Conservation (phyloP, 2,329 filamentous ascomycete species). For the Sarocladium brachiariae region DNA sequence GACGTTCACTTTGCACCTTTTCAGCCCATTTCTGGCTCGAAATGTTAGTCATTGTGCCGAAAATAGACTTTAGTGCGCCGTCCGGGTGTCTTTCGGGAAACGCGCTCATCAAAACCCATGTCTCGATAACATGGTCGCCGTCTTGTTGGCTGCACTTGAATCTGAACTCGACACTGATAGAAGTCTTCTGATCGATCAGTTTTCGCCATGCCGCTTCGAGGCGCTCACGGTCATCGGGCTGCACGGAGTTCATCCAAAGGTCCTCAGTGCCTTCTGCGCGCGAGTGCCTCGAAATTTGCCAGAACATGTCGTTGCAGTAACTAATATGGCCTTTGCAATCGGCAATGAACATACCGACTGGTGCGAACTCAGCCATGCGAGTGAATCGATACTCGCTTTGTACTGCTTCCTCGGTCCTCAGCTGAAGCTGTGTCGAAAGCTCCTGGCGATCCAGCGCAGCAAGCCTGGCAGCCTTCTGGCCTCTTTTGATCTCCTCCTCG, state of each 20-base stretch:
- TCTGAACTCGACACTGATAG: constrained; percentile 66
- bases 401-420: constrained; percentile 53
- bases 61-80: constrained; percentile 64
- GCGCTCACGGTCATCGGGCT: constrained; percentile 54
- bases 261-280: constrained; percentile 51
- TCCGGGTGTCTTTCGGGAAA: constrained; percentile 63
- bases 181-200: constrained; percentile 53
- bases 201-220: constrained; percentile 56
- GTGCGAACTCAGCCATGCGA: constrained; percentile 76
- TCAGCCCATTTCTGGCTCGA: constrained; percentile 81
- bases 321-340: constrained; percentile 62
- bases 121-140: constrained; percentile 55
- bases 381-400: constrained; percentile 74
- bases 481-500: constrained; percentile 73
- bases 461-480: constrained; percentile 64
- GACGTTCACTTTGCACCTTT: constrained; percentile 67
- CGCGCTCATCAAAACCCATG: constrained; percentile 71
- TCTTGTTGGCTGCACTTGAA: constrained; percentile 63
- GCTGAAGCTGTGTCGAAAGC: constrained; percentile 66
- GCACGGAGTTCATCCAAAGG: constrained; percentile 67
- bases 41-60: constrained; percentile 79
- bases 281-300: constrained; percentile 61
- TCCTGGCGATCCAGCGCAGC: constrained; percentile 72
- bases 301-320: constrained; percentile 78
- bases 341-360: constrained; percentile 82